Evolutionary conservation across 169 alveolate genomes (phyloP), one percentile per base, ranked within the genome.

Genomic region (Eimeria maxima): DNA sequence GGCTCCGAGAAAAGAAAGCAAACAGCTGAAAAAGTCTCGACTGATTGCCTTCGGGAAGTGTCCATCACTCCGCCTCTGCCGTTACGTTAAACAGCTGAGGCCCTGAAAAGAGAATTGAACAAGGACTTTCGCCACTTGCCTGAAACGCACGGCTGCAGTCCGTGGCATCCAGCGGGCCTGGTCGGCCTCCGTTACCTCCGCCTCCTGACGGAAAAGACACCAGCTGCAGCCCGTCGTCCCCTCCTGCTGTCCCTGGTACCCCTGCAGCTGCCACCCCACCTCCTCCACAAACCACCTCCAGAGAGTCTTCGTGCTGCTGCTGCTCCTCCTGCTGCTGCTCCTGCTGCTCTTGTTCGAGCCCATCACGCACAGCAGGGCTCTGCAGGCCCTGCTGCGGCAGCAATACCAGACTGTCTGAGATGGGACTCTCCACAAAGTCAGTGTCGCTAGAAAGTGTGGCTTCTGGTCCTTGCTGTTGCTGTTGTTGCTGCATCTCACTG

Each of bases 1-100:
- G 73, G 90, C 53, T 27, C 47, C 90, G 60, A 22, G 44, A 44
- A n/a, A 80, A 80, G 73, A 47, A 80, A 80, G 29, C 47, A 80
- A 27, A 80, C 24, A 67, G 78, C 78, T 67, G 4, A n/a, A n/a
- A 20, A 24, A 2, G 44, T 33, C 29, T 63, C 27, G 11, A 57
- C 16, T 45, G 38, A 5, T 4, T 10, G 81, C 81, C 81, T 71
- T 3, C 87, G 55, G 89, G 69, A 24, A 24, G 24, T 78, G 67
- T 67, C 67, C 47, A 24, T 27, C 71, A 20, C 3, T 53, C 50
- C n/a, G 90, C 78, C 55, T 84, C 93, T 45, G 78, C 93, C 38
- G 93, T 47, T 47, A 84, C 93, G 67, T 84, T 84, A 84, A 84
- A 84, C 93, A 84, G 20, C 78, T 84, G 53, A 33, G 93, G 93